phyloP scores from a whole-genome alignment of 208 protist genomes.

The Acanthamoeba triangularis region DNA sequence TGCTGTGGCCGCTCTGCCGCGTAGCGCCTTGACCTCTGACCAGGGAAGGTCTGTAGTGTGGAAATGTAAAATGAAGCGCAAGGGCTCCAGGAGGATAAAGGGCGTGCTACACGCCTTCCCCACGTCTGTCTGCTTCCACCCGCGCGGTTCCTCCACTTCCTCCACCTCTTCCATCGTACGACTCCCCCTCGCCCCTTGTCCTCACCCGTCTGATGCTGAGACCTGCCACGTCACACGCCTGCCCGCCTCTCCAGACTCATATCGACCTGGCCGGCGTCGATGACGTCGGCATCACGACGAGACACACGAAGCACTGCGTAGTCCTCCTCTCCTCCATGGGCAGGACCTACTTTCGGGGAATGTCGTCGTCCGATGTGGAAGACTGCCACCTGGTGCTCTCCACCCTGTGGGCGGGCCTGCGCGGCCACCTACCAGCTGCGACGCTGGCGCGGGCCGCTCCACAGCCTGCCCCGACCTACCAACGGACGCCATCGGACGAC shows the following conservation, averaged over 20 bases:
- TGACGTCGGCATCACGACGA: not conserved
- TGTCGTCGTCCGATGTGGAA: not conserved
- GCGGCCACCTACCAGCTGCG: not conserved
- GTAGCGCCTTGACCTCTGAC: no score
- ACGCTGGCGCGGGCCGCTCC: not conserved
- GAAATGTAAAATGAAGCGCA: not conserved
- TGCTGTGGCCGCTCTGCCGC: no score
- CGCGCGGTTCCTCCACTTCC: not conserved
- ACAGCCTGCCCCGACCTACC: not conserved
- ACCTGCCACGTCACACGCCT: no score
- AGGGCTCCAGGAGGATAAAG: not conserved
- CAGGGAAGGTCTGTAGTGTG: not conserved
- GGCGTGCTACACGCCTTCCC: constrained; percentile 5
- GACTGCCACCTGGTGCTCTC: not conserved
- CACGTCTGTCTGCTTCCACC: constrained; percentile 4
- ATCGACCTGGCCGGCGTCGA: constrained; percentile 12
- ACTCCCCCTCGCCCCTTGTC: not conserved
- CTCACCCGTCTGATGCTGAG: not conserved
- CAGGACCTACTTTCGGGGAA: not conserved
- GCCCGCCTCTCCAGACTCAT: not conserved
- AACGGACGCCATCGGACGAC: not conserved
- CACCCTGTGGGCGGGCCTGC: not conserved
- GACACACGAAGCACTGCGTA: not conserved
- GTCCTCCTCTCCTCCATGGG: not conserved
- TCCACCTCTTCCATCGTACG: not conserved